Conservation (phyloP, 345 rosid species). For the Hibiscus tridactylites region DNA sequence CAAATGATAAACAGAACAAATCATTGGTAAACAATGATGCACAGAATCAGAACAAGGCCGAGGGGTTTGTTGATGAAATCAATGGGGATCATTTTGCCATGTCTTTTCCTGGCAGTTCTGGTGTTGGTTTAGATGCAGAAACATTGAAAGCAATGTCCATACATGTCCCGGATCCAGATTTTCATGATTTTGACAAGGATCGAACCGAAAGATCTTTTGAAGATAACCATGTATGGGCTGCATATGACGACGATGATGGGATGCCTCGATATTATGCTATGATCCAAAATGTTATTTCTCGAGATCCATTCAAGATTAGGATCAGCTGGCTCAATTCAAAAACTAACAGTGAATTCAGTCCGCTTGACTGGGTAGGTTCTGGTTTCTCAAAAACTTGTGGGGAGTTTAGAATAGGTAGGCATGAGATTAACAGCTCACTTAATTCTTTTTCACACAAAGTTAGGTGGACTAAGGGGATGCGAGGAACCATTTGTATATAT, state of each 20-base stretch:
- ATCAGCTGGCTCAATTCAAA: constrained; percentile 52
- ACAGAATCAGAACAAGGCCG: constrained; percentile 9
- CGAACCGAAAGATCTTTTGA: constrained; percentile 46
- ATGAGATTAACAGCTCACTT: constrained; percentile 33
- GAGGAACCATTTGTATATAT: constrained; percentile 39
- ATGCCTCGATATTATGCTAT: constrained; percentile 69
- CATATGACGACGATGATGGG: constrained; percentile 43
- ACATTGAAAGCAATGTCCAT: constrained; percentile 30
- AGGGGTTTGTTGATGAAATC: not conserved
- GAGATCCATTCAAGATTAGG: constrained; percentile 47
- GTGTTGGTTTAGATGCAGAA: not conserved
- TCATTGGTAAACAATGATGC: constrained; percentile 13
- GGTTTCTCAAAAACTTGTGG: constrained; percentile 63
- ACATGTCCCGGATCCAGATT: constrained; percentile 57
- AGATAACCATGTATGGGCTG: constrained; percentile 64
- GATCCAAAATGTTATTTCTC: constrained; percentile 45
- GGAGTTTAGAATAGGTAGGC: constrained; percentile 39
- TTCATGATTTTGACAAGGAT: constrained; percentile 58
- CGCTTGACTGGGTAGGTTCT: constrained; percentile 56
- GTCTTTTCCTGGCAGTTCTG: not conserved
- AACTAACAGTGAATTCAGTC: constrained; percentile 36
- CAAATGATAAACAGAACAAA: constrained; percentile 13
- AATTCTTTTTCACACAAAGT: constrained; percentile 64
- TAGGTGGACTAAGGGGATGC: constrained; percentile 28
- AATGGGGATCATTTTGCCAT: not conserved